These are phyloP conservation scores for Musa acuminata DNA, from an alignment of 176 grass and related monocot species.

Conservation along the genomic window DNA sequence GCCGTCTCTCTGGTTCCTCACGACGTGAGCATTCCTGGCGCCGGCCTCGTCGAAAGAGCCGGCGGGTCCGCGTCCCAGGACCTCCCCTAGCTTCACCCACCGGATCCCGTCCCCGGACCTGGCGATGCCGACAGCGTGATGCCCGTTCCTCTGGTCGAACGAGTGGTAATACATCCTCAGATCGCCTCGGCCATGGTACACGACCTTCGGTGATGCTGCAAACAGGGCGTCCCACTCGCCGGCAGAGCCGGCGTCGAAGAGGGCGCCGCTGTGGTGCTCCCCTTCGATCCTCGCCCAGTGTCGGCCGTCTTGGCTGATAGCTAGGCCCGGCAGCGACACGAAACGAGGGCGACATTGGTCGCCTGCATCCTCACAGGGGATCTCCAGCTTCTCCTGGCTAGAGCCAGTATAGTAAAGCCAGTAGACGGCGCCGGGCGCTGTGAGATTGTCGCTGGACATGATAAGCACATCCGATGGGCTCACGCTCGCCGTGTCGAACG, in stretches of 20 bases:
- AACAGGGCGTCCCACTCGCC: constrained; percentile 47
- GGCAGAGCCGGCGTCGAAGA: constrained; percentile 33
- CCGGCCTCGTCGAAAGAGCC: constrained; percentile 60
- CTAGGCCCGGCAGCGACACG: constrained; percentile 51
- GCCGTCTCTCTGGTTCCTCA: constrained; percentile 38
- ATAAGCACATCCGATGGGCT: constrained; percentile 65
- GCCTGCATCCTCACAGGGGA: constrained; percentile 13
- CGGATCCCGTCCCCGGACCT: constrained; percentile 68
- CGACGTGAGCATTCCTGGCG: constrained; percentile 54
- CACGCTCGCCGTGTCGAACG: constrained; percentile 58
- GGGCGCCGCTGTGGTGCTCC: constrained; percentile 64
- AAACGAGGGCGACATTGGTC: background rate
- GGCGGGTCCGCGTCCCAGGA: constrained; percentile 33
- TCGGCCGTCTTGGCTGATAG: constrained; percentile 76
- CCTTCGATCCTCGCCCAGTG: constrained; percentile 96
- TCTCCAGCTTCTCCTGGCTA: constrained; percentile 34
- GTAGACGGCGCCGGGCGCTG: constrained; percentile 46
- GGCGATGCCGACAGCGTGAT: constrained; percentile 44
- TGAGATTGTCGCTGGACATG: constrained; percentile 43
- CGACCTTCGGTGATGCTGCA: constrained; percentile 50
- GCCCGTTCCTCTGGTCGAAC: constrained; percentile 43
- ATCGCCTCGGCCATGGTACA: constrained; percentile 57
- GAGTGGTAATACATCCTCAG: constrained; percentile 95
- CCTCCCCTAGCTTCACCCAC: constrained; percentile 58
- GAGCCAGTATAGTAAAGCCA: constrained; percentile 91